Evolutionary conservation across 345 rosid genomes (phyloP).

Genomic region (Gossypium ekmanianum): DNA sequence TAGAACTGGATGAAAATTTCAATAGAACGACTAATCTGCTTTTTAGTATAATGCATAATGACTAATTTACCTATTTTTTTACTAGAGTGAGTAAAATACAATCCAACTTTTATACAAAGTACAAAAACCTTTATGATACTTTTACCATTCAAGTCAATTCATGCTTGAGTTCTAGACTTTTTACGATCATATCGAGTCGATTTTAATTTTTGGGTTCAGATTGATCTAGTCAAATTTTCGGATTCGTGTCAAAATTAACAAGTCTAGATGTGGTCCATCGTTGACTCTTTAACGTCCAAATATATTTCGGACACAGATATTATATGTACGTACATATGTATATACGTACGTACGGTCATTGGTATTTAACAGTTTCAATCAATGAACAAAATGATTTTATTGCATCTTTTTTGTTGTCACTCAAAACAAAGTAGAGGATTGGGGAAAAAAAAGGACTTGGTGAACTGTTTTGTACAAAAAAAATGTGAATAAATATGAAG

Average conservation of each 20-base stretch:
- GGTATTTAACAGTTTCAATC: neutral
- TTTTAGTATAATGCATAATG: accelerated
- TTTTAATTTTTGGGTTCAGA: too few species aligned
- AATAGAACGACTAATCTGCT: too few species aligned
- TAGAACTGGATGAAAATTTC: accelerated
- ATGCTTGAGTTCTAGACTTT: too few species aligned
- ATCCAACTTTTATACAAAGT: too few species aligned
- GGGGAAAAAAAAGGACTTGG: neutral
- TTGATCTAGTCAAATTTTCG: too few species aligned
- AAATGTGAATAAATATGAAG: neutral
- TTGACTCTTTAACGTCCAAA: neutral
- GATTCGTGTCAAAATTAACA: too few species aligned
- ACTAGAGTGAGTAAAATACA: accelerated
- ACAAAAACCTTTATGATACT: too few species aligned
- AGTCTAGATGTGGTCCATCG: neutral
- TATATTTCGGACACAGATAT: neutral
- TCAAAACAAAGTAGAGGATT: slow-evolving; percentile 16
- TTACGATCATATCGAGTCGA: too few species aligned
- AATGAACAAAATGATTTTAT: slow-evolving; percentile 14
- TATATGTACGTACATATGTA: neutral
- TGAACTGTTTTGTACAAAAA: slow-evolving; percentile 8
- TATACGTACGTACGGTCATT: neutral
- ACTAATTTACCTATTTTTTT: too few species aligned
- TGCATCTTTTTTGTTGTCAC: slow-evolving; percentile 9
- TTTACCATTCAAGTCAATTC: too few species aligned